These are phyloP conservation scores for Rostrohypoxylon terebratum DNA, from an alignment of 495 filamentous ascomycete genomes.

Conservation along the genomic window DNA sequence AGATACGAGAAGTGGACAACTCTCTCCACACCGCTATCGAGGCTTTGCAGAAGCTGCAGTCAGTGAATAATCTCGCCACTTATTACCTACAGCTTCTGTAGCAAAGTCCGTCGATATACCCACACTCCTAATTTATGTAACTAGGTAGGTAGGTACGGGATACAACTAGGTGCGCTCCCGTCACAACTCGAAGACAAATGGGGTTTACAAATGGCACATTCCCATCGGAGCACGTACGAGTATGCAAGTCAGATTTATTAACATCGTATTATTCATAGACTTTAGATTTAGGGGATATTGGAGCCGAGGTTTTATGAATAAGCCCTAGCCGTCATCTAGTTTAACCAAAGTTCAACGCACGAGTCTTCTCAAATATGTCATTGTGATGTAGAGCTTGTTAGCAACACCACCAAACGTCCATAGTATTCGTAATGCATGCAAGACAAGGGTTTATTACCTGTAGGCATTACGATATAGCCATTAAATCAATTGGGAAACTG, in stretches of 20 bases:
- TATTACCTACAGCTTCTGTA: slow-evolving; percentile 41
- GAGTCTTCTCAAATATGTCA: neutral
- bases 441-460: neutral
- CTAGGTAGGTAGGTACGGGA: neutral
- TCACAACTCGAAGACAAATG: neutral
- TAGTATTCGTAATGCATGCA: too few relatives aligned
- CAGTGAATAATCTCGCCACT: slow-evolving; percentile 41
- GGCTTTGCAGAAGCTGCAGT: slow-evolving; percentile 40
- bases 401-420: neutral
- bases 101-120: neutral
- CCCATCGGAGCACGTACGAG: slow-evolving; percentile 8
- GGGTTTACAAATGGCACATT: neutral
- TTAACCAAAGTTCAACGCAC: neutral
- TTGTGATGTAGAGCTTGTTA: neutral
- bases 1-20: slow-evolving; percentile 28
- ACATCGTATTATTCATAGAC: slow-evolving; percentile 2
- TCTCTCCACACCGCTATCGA: slow-evolving; percentile 31
- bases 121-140: neutral
- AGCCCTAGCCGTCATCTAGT: neutral
- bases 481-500: neutral
- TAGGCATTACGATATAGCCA: neutral
- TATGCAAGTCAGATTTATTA: neutral
- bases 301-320: neutral
- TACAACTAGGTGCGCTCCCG: neutral
- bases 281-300: neutral